phyloP scores from a whole-genome alignment of 306 rosid genomes.

The Vigna nakashimae region DNA sequence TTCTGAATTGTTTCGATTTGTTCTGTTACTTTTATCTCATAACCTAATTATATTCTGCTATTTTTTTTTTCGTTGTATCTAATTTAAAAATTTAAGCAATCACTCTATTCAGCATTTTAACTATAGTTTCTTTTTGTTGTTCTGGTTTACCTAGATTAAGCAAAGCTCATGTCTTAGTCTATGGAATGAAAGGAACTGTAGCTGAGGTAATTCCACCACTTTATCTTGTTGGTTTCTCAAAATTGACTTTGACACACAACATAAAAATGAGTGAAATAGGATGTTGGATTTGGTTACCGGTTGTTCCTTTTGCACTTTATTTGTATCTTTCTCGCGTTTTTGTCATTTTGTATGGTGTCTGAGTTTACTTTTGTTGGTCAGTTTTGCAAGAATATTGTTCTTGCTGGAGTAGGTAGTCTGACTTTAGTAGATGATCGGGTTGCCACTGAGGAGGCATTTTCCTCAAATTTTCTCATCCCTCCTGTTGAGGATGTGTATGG shows the following conservation, averaged over 20 bases:
- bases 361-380: constrained; percentile 43
- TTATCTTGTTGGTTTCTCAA: background rate
- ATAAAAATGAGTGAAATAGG: background rate
- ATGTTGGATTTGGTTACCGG: background rate
- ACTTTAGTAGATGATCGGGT: constrained; percentile 88
- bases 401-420: constrained; percentile 95
- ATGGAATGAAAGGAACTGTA: constrained; percentile 88
- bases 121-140: background rate
- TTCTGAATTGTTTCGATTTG: background rate
- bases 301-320: background rate
- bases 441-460: constrained; percentile 64
- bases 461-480: constrained; percentile 84
- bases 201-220: constrained; percentile 72
- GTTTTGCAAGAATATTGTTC: constrained; percentile 97
- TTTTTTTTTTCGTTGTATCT: background rate
- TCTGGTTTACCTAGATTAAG: constrained; percentile 64
- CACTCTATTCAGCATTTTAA: background rate
- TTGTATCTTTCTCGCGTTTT: background rate
- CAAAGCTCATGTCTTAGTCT: constrained; percentile 86
- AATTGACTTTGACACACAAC: background rate
- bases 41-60: constrained; percentile 30
- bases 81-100: background rate
- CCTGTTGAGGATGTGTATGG: constrained; percentile 67
- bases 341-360: constrained; percentile 12
- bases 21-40: background rate